Conservation (phyloP, 1,284 basidiomycete species). For the Erythrobasidium hasegawianum region DNA sequence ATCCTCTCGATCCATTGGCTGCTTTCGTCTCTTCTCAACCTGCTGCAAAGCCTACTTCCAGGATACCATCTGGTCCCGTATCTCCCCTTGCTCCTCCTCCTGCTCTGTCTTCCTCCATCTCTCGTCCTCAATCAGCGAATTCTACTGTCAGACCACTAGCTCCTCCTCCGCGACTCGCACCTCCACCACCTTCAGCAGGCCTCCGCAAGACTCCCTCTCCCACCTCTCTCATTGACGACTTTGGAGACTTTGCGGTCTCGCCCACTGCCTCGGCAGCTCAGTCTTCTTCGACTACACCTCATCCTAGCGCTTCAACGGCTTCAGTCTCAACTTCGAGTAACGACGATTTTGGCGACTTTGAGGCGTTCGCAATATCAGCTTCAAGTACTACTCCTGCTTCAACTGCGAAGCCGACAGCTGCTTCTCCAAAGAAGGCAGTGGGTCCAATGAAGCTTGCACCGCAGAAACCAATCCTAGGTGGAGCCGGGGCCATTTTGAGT, state of each 20-base stretch:
- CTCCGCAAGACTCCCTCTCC: conserved; percentile 1
- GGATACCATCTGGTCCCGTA: not conserved
- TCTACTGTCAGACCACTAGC: not conserved
- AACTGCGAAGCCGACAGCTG: not conserved
- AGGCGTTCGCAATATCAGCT: conserved; percentile 1
- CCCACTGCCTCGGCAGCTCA: not conserved
- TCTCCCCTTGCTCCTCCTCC: not conserved
- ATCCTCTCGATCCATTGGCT: conserved; percentile 24
- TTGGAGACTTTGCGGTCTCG: conserved; percentile 13
- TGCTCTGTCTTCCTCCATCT: not conserved
- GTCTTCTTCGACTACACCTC: not conserved
- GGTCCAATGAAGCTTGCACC: conserved; percentile 24
- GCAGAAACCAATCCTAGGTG: not conserved
- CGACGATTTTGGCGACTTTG: conserved; percentile 34
- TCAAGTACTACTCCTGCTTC: not conserved
- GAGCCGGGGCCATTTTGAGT: not conserved
- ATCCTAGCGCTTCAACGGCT: too few species aligned
- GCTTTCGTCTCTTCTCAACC: conserved; percentile 9
- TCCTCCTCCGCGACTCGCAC: conserved; percentile 16
- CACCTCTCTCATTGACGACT: conserved; percentile 25
- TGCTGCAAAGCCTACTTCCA: not conserved
- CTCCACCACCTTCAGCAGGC: conserved; percentile 10
- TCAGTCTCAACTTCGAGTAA: not conserved
- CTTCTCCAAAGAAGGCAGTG: not conserved
- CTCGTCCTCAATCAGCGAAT: not conserved